Percentiles rank a stretch among this genome's conserved stretches.
Evolutionary conservation across 495 filamentous ascomycete species (phyloP).

Genomic region (Darksidea phi): DNA sequence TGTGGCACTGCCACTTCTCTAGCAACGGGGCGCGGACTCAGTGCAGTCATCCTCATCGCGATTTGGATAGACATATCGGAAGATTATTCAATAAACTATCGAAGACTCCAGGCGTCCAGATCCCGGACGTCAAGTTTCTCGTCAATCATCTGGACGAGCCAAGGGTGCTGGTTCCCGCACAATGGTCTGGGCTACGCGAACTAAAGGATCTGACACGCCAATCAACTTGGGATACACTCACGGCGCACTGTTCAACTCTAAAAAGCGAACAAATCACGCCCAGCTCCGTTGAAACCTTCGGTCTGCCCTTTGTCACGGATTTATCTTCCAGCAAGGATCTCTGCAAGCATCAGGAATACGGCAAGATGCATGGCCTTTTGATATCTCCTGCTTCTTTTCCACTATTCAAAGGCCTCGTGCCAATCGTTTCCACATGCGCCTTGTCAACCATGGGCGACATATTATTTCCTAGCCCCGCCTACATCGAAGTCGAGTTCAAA

Average conservation of each 20-base stretch:
- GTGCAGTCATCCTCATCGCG: background rate
- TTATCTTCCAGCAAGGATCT: background rate
- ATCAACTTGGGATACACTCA: background rate
- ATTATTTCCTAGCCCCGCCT: background rate
- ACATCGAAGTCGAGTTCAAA: background rate
- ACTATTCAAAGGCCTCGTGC: background rate
- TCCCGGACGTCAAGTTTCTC: constrained; percentile 4
- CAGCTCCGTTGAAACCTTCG: background rate
- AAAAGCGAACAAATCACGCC: background rate
- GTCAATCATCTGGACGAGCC: constrained; percentile 3
- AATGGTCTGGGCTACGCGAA: no score
- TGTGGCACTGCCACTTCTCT: background rate
- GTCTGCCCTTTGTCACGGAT: background rate
- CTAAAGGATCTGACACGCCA: no score
- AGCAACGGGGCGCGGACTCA: background rate
- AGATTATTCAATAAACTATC: background rate
- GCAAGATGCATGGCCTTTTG: background rate
- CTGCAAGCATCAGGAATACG: background rate
- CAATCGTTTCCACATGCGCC: background rate
- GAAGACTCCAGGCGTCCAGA: background rate
- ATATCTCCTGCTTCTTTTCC: background rate
- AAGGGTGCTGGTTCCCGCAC: background rate
- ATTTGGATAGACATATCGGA: background rate
- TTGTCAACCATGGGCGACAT: background rate
- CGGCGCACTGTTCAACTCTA: background rate